These are phyloP conservation scores for Leccinum ochraceum DNA, from an alignment of 768 basidiomycete genomes.

Conservation along the genomic window DNA sequence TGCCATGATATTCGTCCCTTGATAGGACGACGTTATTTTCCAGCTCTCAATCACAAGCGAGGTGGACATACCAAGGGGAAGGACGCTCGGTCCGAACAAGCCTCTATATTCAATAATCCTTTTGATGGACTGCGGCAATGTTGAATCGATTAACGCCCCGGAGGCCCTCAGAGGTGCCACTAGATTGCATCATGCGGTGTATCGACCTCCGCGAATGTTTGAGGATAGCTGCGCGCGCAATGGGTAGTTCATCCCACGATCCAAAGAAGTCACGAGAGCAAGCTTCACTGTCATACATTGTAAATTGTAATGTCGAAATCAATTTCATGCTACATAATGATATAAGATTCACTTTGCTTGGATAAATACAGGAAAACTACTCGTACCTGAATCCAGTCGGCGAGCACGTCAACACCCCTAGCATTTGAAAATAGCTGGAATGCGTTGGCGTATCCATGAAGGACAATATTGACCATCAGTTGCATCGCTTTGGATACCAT, in stretches of 20 bases:
- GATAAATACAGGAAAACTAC: not conserved
- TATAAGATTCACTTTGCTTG: slow-evolving; percentile 10
- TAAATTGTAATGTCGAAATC: slow-evolving; percentile 51
- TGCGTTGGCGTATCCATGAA: slow-evolving; percentile 87
- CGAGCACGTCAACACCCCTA: slow-evolving; percentile 81
- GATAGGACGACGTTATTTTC: slow-evolving; percentile 11
- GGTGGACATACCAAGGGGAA: slow-evolving; percentile 69
- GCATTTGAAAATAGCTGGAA: slow-evolving; percentile 85
- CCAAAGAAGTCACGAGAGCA: slow-evolving; percentile 48
- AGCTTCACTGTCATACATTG: slow-evolving; percentile 49
- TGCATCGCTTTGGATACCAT: slow-evolving; percentile 91
- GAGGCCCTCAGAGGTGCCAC: slow-evolving; percentile 91
- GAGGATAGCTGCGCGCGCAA: slow-evolving; percentile 75
- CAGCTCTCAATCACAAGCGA: not conserved
- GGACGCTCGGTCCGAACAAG: slow-evolving; percentile 83
- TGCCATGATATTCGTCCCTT: slow-evolving; percentile 90
- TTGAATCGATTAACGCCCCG: slow-evolving; percentile 89
- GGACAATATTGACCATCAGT: slow-evolving; percentile 79
- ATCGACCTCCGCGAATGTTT: slow-evolving; percentile 90
- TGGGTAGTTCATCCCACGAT: slow-evolving; percentile 63
- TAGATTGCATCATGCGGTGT: slow-evolving; percentile 97
- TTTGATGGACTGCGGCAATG: slow-evolving; percentile 81
- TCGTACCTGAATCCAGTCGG: slow-evolving; percentile 83
- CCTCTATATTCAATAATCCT: slow-evolving; percentile 81
- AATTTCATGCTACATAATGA: slow-evolving; percentile 57